These are phyloP conservation scores for Tricholoma terreum DNA, from an alignment of 768 basidiomycete genomes.

Conservation along the genomic window DNA sequence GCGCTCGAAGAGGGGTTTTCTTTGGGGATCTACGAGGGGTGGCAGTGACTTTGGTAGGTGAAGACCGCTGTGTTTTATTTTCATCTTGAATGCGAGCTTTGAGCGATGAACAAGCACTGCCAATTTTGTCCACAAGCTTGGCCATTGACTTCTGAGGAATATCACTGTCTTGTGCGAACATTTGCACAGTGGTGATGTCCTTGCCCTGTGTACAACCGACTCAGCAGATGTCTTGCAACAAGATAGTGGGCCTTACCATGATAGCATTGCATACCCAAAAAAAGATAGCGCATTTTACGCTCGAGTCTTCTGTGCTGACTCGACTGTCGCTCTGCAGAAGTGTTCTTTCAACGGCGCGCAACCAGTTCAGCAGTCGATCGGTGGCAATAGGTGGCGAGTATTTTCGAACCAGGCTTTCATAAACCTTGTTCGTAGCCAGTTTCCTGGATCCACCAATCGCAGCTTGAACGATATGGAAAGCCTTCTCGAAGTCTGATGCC, in stretches of 20 bases:
- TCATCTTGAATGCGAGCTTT: slow-evolving; percentile 18
- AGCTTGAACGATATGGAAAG: slow-evolving; percentile 22
- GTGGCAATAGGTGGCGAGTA: slow-evolving; percentile 6
- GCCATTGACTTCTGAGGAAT: slow-evolving; percentile 21
- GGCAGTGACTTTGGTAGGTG: slow-evolving; percentile 17
- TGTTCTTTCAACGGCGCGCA: slow-evolving; percentile 33
- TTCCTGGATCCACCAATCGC: slow-evolving; percentile 20
- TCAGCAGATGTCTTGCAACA: background rate
- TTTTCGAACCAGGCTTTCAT: slow-evolving; percentile 5
- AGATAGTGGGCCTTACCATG: slow-evolving; percentile 28
- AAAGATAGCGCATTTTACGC: slow-evolving; percentile 38
- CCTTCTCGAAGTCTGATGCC: slow-evolving; percentile 26
- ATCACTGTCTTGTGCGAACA: slow-evolving; percentile 22
- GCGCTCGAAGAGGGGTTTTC: slow-evolving; percentile 23
- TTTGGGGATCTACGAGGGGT: slow-evolving; percentile 20
- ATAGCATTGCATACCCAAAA: slow-evolving; percentile 43
- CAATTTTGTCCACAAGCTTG: slow-evolving; percentile 21
- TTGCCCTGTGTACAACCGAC: slow-evolving; percentile 6
- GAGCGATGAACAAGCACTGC: slow-evolving; percentile 18
- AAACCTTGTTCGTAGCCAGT: slow-evolving; percentile 7
- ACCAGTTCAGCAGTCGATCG: slow-evolving; percentile 25
- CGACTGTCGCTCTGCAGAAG: slow-evolving; percentile 22
- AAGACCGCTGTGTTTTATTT: slow-evolving; percentile 14
- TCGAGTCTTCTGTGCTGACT: slow-evolving; percentile 11
- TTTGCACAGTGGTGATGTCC: slow-evolving; percentile 8